Evolutionary conservation across 257 asterid species (phyloP), one percentile per base, ranked within the genome.

Genomic region (Salvia rosmarinus): DNA sequence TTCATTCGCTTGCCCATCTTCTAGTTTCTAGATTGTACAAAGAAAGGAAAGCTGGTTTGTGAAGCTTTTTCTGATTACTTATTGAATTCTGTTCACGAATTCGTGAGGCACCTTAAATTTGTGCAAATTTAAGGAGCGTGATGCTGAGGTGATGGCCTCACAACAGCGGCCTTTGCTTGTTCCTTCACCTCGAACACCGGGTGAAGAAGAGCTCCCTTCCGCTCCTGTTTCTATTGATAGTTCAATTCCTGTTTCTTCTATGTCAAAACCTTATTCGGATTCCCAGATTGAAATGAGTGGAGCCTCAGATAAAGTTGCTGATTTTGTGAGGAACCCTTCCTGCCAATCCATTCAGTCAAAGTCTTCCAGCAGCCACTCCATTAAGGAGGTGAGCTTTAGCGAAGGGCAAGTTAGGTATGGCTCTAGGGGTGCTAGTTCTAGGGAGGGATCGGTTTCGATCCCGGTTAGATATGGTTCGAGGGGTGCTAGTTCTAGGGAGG

Each of bases 401-500:
- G 96, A 88, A 57, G 92, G 87, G 67, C 75, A 72, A 14, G 90
- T 83, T 56, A 60, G n/a, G n/a, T n/a, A n/a, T n/a, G n/a, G n/a
- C n/a, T n/a, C n/a, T n/a, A n/a, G n/a, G n/a, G n/a, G n/a, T n/a
- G n/a, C n/a, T n/a, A n/a, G n/a, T n/a, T n/a, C n/a, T n/a, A n/a
- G n/a, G n/a, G n/a, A n/a, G n/a, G n/a, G n/a, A n/a, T n/a, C n/a
- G n/a, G n/a, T n/a, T n/a, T n/a, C n/a, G 9, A 87, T 40, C 37
- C 52, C 40, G 1, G 76, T 75, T 75, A 84, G 95, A 71, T 75
- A 91, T 70, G 96, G 96, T 37, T 91, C 97, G 4, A 82, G 87
- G 35, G 91, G 94, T 56, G 87, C 88, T 59, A 95, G 84, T 20
- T n/a, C n/a, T n/a, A n/a, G n/a, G n/a, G n/a, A n/a, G n/a, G n/a